phyloP scores from a whole-genome alignment of 805 yeast species.

The Candida silvatica region DNA sequence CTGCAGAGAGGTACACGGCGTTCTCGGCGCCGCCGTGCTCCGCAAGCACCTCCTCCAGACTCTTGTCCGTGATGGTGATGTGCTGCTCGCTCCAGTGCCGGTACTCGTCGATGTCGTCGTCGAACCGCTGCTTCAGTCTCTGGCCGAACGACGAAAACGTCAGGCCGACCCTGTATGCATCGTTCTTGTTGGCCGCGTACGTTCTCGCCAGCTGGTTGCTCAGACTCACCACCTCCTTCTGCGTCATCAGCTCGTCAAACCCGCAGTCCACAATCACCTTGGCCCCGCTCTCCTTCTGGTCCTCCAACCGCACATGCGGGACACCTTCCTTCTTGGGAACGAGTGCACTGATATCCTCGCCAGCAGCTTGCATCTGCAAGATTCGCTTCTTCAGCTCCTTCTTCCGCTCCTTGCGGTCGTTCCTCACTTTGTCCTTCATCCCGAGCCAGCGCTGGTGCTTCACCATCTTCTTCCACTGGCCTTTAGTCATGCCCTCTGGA shows the following conservation, averaged over 20 bases:
- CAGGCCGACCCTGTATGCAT: constrained; percentile 43
- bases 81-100: constrained; percentile 51
- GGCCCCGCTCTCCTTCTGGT: constrained; percentile 42
- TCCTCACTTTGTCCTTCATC: constrained; percentile 57
- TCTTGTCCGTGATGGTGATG: constrained; percentile 39
- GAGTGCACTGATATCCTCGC: constrained; percentile 29
- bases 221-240: constrained; percentile 59
- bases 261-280: constrained; percentile 76
- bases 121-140: constrained; percentile 59
- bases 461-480: constrained; percentile 72
- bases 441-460: constrained; percentile 36
- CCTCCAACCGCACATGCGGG: constrained; percentile 26
- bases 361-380: constrained; percentile 27
- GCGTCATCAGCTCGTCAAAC: constrained; percentile 84
- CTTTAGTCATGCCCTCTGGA: constrained; percentile 85
- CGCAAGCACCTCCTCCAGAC: constrained; percentile 19
- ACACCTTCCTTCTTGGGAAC: constrained; percentile 22
- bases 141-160: constrained; percentile 59
- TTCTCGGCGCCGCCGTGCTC: constrained; percentile 24
- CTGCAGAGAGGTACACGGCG: constrained; percentile 77
- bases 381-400: constrained; percentile 22
- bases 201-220: constrained; percentile 75
- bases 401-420: constrained; percentile 40
- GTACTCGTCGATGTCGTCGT: constrained; percentile 49
- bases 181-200: constrained; percentile 68